Evolutionary conservation across 2,329 filamentous ascomycete species (phyloP).

Genomic region (Pseudogymnoascus sp.): DNA sequence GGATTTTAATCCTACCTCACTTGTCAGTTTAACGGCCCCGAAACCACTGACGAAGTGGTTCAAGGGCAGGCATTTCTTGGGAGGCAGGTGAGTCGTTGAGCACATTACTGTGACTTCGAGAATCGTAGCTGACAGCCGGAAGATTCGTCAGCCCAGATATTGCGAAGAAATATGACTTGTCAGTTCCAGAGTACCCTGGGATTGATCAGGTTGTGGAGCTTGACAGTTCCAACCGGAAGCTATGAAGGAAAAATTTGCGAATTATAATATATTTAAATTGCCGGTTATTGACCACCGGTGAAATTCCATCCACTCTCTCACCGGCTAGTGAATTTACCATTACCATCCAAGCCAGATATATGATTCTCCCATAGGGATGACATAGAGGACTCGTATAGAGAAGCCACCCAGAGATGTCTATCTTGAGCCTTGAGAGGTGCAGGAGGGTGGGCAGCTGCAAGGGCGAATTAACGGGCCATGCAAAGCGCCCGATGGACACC

Average conservation of each 20-base stretch:
- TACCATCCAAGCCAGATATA: neutral
- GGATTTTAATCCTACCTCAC: constrained; percentile 68
- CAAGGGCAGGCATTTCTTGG: constrained; percentile 81
- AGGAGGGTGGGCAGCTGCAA: neutral
- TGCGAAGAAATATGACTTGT: constrained; percentile 77
- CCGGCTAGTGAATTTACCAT: neutral
- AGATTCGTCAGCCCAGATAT: constrained; percentile 75
- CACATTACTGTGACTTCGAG: neutral
- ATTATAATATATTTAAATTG: constrained; percentile 9
- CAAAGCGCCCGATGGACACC: neutral
- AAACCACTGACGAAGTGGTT: constrained; percentile 85
- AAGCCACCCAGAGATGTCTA: neutral
- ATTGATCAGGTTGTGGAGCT: constrained; percentile 87
- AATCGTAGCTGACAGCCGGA: constrained; percentile 14
- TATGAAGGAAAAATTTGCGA: constrained; percentile 31
- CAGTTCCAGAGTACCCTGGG: constrained; percentile 75
- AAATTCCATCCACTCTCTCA: neutral
- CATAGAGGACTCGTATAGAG: neutral
- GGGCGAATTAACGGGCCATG: neutral
- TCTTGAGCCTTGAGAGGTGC: neutral
- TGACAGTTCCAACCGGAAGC: constrained; percentile 40
- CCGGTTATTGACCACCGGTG: neutral
- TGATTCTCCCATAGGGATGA: neutral
- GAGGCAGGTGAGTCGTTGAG: constrained; percentile 57
- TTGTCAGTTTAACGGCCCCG: constrained; percentile 86